phyloP scores from a whole-genome alignment of 768 basidiomycete genomes.

The Tulasnella sp. region DNA sequence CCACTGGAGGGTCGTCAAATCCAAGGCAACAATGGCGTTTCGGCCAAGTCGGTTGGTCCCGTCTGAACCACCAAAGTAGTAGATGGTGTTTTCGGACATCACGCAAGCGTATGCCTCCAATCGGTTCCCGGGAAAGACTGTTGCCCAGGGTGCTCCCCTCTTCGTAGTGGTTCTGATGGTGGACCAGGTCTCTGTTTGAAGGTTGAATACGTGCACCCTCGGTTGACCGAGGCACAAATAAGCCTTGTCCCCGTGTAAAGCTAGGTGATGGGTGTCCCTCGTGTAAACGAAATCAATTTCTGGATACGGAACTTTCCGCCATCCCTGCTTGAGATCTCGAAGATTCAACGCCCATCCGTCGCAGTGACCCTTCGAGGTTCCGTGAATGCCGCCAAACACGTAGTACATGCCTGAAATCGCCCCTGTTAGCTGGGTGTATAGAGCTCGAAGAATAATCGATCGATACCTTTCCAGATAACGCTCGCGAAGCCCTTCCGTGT shows the following conservation, averaged over 20 bases:
- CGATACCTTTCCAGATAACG: conserved; percentile 32
- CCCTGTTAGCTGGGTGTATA: conserved; percentile 30
- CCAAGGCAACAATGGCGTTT: conserved; percentile 41
- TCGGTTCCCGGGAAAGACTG: conserved; percentile 24
- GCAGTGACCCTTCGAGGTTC: conserved; percentile 29
- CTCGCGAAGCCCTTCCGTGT: conserved; percentile 33
- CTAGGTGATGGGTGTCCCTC: conserved; percentile 25
- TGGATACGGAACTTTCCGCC: conserved; percentile 17
- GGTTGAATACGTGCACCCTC: conserved; percentile 39
- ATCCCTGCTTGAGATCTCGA: conserved; percentile 21
- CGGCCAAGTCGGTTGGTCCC: conserved; percentile 36
- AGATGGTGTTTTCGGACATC: conserved; percentile 36
- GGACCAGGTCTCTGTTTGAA: conserved; percentile 39
- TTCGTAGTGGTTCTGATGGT: conserved; percentile 34
- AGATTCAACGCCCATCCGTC: conserved; percentile 31
- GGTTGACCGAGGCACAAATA: conserved; percentile 40
- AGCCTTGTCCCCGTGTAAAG: conserved; percentile 36
- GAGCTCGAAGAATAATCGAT: neutral
- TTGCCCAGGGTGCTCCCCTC: conserved; percentile 26
- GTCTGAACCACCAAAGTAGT: conserved; percentile 42
- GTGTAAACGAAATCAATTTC: neutral
- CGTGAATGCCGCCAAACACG: conserved; percentile 30
- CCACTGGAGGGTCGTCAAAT: conserved; percentile 39
- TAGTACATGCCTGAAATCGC: conserved; percentile 26
- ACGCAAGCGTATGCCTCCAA: conserved; percentile 29